Conservation (phyloP, 495 filamentous ascomycete genomes). For the Clavariopsis aquatica region DNA sequence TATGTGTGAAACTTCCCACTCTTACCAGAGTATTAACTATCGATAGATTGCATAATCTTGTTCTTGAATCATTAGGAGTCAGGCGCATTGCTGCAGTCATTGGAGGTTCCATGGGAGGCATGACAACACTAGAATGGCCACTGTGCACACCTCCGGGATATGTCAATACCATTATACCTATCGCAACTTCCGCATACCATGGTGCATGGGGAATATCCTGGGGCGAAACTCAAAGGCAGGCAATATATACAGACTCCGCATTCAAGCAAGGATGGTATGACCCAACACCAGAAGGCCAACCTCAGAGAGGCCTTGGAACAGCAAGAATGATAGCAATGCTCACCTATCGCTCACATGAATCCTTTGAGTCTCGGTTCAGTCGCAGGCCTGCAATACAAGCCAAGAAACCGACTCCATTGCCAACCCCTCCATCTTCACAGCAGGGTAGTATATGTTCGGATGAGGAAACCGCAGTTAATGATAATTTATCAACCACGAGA, state of each 20-base stretch:
- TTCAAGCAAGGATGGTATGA: slow-evolving; percentile 45
- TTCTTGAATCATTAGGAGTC: slow-evolving; percentile 46
- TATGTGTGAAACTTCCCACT: slow-evolving; percentile 15
- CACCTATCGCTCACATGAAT: slow-evolving; percentile 45
- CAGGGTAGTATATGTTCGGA: slow-evolving; percentile 1
- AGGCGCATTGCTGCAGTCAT: slow-evolving; percentile 43
- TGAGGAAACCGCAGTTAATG: neutral
- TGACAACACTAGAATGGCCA: slow-evolving; percentile 48
- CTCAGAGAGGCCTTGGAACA: slow-evolving; percentile 41
- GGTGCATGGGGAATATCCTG: slow-evolving; percentile 48
- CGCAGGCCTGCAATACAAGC: slow-evolving; percentile 29
- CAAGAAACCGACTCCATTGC: neutral
- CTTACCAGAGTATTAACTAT: neutral
- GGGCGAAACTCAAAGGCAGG: slow-evolving; percentile 46
- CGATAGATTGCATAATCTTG: slow-evolving; percentile 43
- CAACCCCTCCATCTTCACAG: slow-evolving; percentile 19
- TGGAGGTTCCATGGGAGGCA: slow-evolving; percentile 48
- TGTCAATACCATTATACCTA: slow-evolving; percentile 43
- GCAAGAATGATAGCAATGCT: slow-evolving; percentile 50
- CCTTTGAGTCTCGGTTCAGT: slow-evolving; percentile 45
- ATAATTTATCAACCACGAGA: neutral
- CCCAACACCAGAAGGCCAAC: slow-evolving; percentile 36
- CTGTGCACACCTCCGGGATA: slow-evolving; percentile 40
- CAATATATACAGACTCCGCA: slow-evolving; percentile 43
- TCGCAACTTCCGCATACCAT: slow-evolving; percentile 45